phyloP scores from a whole-genome alignment of 768 basidiomycete genomes.

The Termitomyces sp. region DNA sequence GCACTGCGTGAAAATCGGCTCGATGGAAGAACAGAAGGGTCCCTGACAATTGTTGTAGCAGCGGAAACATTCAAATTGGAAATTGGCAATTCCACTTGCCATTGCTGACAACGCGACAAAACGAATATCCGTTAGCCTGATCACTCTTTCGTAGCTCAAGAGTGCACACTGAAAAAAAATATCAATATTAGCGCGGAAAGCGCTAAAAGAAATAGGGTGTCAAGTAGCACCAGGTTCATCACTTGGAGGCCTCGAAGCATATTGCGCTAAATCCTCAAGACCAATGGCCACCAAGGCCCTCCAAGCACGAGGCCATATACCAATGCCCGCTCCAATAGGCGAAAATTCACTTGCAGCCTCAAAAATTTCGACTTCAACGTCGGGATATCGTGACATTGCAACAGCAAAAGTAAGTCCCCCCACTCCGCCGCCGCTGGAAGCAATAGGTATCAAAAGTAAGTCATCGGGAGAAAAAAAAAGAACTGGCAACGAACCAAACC shows the following conservation, averaged over 20 bases:
- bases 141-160: slow-evolving; percentile 28
- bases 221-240: slow-evolving; percentile 15
- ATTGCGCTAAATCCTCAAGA: slow-evolving; percentile 22
- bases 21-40: slow-evolving; percentile 37
- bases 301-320: slow-evolving; percentile 27
- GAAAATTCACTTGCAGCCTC: slow-evolving; percentile 13
- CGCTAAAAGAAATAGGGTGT: background rate
- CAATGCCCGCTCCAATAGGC: slow-evolving; percentile 15
- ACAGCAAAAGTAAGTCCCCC: slow-evolving; percentile 16
- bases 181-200: background rate
- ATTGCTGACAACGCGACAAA: slow-evolving; percentile 21
- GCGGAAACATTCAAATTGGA: background rate
- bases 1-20: slow-evolving; percentile 39
- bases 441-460: background rate
- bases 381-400: slow-evolving; percentile 8
- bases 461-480: background rate
- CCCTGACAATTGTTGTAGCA: slow-evolving; percentile 4
- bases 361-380: slow-evolving; percentile 12
- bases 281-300: slow-evolving; percentile 32
- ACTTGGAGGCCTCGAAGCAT: slow-evolving; percentile 11
- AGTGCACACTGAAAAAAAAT: slow-evolving; percentile 12
- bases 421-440: slow-evolving; percentile 13
- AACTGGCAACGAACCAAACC: slow-evolving; percentile 4
- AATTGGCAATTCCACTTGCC: slow-evolving; percentile 12
- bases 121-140: slow-evolving; percentile 19